Base-by-base conservation (phyloP, 1,284 basidiomycete species). In the Microbotryum scabiosae region DNA sequence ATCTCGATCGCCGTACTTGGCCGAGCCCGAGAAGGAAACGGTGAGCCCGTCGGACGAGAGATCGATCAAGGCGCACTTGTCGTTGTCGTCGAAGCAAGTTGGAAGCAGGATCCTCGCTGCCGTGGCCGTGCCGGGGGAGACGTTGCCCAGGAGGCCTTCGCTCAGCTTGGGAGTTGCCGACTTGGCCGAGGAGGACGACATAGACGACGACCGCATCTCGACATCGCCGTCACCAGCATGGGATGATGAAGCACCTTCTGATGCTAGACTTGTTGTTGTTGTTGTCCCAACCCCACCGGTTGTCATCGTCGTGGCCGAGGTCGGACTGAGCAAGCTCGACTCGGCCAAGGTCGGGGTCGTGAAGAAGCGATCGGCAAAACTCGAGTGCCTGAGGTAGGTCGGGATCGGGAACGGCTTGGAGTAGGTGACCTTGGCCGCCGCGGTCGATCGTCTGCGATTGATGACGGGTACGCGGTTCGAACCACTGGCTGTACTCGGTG, bases 61-160 rank as follows among this genome's bases (percentile, higher is more conserved):
- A 61, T 77, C 83, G 54, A 90, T 76, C 54, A 79, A 76, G 1
- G 79, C 70, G 63, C 82, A 79, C 52, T 84, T 80, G 68, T 82
- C 82, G 65, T 82, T 80, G 48, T 85, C 82, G 72, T 82, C 85
- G 88, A 87, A 90, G 47, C 85, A 79, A 0, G 86, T 86, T 21
- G 88, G 88, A n/a, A 90, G 76, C 54, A 79, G 75, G 58, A 75
- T 65, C 8, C 36, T 50, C 6, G 54, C 30, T 0, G 54, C 54
- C 20, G 23, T 18, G 12, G 26, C 21, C 6, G 12, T 10, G 5
- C 30, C 21, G 14, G 20, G n/a, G 20, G 45, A 4, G 6, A 36
- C 45, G 26, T 26, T 32, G 28, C 30, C 44, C 10, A 49, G 23
- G 5, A 36, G 49, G 6, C 47, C 44, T 26, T 59, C 51, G 50